These are phyloP conservation scores for Solanum hybrid DNA, from an alignment of 305 asterid species.

Conservation along the genomic window DNA sequence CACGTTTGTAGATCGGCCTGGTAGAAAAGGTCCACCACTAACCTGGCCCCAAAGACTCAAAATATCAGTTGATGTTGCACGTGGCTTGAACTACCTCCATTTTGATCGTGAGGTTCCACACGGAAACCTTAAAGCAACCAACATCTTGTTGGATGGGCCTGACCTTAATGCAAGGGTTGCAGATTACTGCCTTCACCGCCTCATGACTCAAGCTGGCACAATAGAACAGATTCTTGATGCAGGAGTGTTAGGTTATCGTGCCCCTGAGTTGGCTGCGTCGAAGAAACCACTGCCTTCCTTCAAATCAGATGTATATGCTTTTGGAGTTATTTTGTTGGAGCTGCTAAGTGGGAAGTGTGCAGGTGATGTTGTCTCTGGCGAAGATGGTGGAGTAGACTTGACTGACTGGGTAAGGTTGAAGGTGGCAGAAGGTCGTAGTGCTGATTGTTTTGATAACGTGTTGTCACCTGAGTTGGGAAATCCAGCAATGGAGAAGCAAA, in stretches of 20 bases:
- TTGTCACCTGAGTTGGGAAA: slow-evolving; percentile 42
- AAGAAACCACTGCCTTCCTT: slow-evolving; percentile 91
- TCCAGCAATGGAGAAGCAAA: slow-evolving; percentile 70
- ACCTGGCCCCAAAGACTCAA: slow-evolving; percentile 92
- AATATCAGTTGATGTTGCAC: slow-evolving; percentile 86
- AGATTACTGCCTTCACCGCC: slow-evolving; percentile 93
- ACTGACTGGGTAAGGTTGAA: slow-evolving; percentile 88
- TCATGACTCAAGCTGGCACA: slow-evolving; percentile 95
- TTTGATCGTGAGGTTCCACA: slow-evolving; percentile 95
- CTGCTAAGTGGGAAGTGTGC: slow-evolving; percentile 90
- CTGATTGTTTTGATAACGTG: slow-evolving; percentile 65
- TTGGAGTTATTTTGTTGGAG: slow-evolving; percentile 79
- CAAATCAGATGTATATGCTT: slow-evolving; percentile 91
- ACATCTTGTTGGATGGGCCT: slow-evolving; percentile 71
- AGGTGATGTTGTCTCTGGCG: slow-evolving; percentile 89
- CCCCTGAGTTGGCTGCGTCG: slow-evolving; percentile 79
- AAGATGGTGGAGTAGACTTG: slow-evolving; percentile 81
- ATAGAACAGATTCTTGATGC: slow-evolving; percentile 92
- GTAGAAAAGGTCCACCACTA: slow-evolving; percentile 74
- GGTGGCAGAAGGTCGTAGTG: slow-evolving; percentile 75
- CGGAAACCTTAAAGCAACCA: slow-evolving; percentile 86
- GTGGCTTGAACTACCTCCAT: slow-evolving; percentile 99
- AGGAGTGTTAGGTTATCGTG: slow-evolving; percentile 91
- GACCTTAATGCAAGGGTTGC: slow-evolving; percentile 80
- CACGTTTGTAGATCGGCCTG: slow-evolving; percentile 66